Evolutionary conservation across 176 grass and related monocot genomes (phyloP).

Genomic region (Oryza officinalis): DNA sequence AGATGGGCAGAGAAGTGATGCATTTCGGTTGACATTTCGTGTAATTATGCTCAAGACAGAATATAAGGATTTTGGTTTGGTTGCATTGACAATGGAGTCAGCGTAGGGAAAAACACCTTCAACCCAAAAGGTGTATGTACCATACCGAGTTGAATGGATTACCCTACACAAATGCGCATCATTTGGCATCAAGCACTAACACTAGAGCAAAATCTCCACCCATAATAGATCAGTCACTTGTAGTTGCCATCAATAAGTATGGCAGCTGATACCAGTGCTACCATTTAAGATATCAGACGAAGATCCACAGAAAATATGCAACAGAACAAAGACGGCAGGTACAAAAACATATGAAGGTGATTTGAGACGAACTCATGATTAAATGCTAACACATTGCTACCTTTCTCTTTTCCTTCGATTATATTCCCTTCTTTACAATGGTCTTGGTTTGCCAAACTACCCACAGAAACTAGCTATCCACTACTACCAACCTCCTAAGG

Average conservation of each 20-base stretch:
- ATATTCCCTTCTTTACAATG: conserved; percentile 51
- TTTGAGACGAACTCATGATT: neutral
- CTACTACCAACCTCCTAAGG: conserved; percentile 39
- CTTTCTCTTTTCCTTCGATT: conserved; percentile 9
- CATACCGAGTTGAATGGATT: too few species aligned
- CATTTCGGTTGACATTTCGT: neutral
- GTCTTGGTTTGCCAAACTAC: conserved; percentile 21
- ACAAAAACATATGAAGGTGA: neutral
- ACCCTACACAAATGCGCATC: neutral
- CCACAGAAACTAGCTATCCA: conserved; percentile 22
- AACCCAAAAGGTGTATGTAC: too few species aligned
- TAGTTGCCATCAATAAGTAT: neutral
- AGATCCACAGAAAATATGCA: neutral
- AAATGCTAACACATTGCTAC: conserved; percentile 33
- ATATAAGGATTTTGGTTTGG: neutral
- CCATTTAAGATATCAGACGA: neutral
- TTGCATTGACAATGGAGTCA: too few species aligned
- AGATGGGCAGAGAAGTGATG: neutral
- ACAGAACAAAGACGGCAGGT: neutral
- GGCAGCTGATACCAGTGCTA: neutral
- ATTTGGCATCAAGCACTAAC: neutral
- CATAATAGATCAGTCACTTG: neutral
- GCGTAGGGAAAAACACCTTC: too few species aligned
- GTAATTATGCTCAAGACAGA: neutral
- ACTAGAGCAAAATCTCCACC: neutral